Conservation (phyloP, 306 rosid genomes). For the Vigna angularis region DNA sequence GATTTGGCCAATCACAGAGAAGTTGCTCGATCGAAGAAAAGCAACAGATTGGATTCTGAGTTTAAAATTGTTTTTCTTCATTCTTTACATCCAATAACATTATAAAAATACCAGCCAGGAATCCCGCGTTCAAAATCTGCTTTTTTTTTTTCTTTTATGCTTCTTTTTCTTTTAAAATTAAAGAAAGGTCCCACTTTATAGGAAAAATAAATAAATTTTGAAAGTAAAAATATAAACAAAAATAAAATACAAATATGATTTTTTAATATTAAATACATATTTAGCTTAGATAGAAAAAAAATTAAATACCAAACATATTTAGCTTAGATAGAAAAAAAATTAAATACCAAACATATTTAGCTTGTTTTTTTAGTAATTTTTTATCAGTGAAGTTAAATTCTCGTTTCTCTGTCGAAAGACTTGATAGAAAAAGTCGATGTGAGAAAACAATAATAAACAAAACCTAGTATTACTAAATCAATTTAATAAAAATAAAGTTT, state of each 20-base stretch:
- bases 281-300: not conserved
- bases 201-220: not conserved
- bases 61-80: conserved; percentile 45
- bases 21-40: conserved; percentile 41
- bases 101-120: conserved; percentile 34
- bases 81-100: conserved; percentile 44
- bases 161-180: not conserved
- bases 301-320: too few relatives aligned
- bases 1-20: conserved; percentile 17
- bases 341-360: not conserved
- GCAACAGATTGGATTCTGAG: conserved; percentile 34
- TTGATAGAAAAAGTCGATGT: too few relatives aligned
- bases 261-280: not conserved
- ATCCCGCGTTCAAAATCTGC: conserved; percentile 35
- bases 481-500: too few relatives aligned
- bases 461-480: too few relatives aligned
- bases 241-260: not conserved
- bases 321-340: too few relatives aligned
- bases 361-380: too few relatives aligned
- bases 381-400: too few relatives aligned
- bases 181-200: conserved; percentile 1
- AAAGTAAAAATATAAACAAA: too few relatives aligned
- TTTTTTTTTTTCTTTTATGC: not conserved
- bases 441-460: too few relatives aligned
- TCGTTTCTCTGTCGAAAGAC: too few relatives aligned